phyloP scores from a whole-genome alignment of 139 green algal genomes.

The Chloropicon primus region DNA sequence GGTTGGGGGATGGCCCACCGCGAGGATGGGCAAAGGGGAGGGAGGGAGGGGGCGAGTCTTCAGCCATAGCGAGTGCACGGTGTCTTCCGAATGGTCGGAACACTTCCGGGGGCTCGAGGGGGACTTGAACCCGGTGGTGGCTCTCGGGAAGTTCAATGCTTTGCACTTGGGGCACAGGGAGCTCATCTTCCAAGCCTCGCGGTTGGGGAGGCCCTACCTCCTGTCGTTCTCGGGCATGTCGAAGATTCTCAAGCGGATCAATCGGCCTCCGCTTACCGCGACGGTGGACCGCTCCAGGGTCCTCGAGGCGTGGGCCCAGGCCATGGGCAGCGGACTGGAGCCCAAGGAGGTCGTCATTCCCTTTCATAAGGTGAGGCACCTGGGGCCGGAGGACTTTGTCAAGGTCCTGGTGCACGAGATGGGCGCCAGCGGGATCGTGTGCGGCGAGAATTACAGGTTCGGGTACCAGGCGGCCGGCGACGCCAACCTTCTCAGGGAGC shows the following conservation, averaged over 20 bases:
- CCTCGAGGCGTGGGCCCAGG: slow-evolving; percentile 44
- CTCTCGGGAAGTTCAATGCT: slow-evolving; percentile 88
- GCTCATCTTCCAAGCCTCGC: slow-evolving; percentile 28
- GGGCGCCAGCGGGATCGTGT: slow-evolving; percentile 59
- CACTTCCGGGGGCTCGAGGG: not conserved
- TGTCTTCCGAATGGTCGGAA: not conserved
- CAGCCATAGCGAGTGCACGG: not conserved
- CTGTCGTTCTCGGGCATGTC: slow-evolving; percentile 26
- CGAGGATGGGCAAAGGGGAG: no score
- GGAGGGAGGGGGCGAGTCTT: no score
- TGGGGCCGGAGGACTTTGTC: slow-evolving; percentile 72
- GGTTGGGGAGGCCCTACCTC: slow-evolving; percentile 11
- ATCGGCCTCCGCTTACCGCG: slow-evolving; percentile 40
- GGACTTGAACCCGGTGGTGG: slow-evolving; percentile 33
- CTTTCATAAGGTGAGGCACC: slow-evolving; percentile 54
- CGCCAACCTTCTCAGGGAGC: slow-evolving; percentile 1
- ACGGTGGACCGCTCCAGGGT: slow-evolving; percentile 47
- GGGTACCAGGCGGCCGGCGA: slow-evolving; percentile 22
- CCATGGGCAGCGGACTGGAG: slow-evolving; percentile 19
- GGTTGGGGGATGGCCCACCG: no score
- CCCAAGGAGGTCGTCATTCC: slow-evolving; percentile 57
- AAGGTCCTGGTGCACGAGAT: slow-evolving; percentile 56
- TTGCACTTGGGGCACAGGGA: slow-evolving; percentile 71
- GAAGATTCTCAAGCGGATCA: slow-evolving; percentile 20
- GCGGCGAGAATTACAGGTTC: slow-evolving; percentile 80